Percentiles rank a stretch among this genome's conserved stretches.
These are phyloP conservation scores for Epichloe gansuensis DNA, from an alignment of 2,329 filamentous ascomycete genomes.

Conservation along the genomic window DNA sequence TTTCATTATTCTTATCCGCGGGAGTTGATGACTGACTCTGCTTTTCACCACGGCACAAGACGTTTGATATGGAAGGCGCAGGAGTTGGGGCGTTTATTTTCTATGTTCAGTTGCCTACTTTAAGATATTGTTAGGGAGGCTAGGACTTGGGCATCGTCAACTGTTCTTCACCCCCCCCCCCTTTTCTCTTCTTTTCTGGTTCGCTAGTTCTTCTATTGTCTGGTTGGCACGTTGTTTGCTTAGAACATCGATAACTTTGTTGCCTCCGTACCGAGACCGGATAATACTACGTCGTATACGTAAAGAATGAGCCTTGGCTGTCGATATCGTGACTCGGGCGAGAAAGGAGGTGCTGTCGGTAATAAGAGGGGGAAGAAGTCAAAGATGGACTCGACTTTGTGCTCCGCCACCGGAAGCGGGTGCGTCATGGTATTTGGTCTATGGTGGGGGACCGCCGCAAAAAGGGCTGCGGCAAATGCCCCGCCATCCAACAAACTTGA, in stretches of 20 bases:
- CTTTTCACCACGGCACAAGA: not conserved
- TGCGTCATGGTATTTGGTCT: not conserved
- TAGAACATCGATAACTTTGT: not conserved
- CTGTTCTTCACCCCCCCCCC: not conserved
- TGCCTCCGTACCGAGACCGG: not conserved
- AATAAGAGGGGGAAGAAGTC: no score
- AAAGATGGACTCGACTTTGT: no score
- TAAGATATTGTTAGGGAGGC: not conserved
- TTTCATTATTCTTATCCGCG: not conserved
- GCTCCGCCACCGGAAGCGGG: not conserved
- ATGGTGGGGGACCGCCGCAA: not conserved
- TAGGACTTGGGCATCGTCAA: not conserved
- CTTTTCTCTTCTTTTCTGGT: not conserved
- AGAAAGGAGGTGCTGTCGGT: no score
- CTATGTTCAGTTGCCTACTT: not conserved
- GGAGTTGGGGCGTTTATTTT: not conserved
- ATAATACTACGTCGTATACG: not conserved
- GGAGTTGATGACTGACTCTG: not conserved
- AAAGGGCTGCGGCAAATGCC: no score
- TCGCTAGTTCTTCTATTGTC: not conserved
- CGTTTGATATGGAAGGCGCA: not conserved
- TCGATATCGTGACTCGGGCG: no score
- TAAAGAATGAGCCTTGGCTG: not conserved
- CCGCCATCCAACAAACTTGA: not conserved
- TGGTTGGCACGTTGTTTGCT: not conserved